Percentiles rank a stretch among this genome's conserved stretches.
These are phyloP conservation scores for Perkinsus olseni DNA, from an alignment of 169 alveolate species.

Conservation along the genomic window DNA sequence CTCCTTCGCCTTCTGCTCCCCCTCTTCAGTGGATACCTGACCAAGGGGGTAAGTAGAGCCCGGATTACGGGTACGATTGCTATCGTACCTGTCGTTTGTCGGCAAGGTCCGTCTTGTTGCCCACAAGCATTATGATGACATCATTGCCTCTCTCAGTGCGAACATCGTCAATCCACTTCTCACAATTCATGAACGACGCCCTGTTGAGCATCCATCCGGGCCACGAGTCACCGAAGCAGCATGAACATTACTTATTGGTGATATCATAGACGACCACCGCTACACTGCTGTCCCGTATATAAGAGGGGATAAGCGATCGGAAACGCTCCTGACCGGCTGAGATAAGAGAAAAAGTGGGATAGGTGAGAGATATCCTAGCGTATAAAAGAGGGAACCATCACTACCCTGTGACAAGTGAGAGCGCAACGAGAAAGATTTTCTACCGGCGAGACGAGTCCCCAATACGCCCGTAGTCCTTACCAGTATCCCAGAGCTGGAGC, in stretches of 20 bases:
- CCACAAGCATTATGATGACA: constrained; percentile 88
- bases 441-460: too few species aligned
- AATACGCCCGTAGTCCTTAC: constrained; percentile 15
- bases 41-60: constrained; percentile 21
- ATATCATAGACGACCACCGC: constrained; percentile 92
- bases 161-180: constrained; percentile 95
- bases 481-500: constrained; percentile 95
- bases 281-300: constrained; percentile 91
- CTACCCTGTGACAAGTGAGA: too few species aligned
- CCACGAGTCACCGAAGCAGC: background rate
- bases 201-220: constrained; percentile 19
- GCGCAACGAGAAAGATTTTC: too few species aligned
- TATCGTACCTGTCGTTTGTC: constrained; percentile 69
- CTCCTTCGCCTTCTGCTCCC: constrained; percentile 77
- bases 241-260: constrained; percentile 45
- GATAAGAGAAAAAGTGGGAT: too few species aligned
- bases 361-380: too few species aligned
- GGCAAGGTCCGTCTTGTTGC: constrained; percentile 91
- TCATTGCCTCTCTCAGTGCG: constrained; percentile 87
- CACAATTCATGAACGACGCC: constrained; percentile 74
- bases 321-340: constrained; percentile 95
- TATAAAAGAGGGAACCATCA: too few species aligned
- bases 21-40: constrained; percentile 82
- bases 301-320: constrained; percentile 88
- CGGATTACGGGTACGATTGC: background rate